Evolutionary conservation across 352 stramenopile species (phyloP), one percentile per base, ranked within the genome.

Genomic region (Phytophthora citrophthora): DNA sequence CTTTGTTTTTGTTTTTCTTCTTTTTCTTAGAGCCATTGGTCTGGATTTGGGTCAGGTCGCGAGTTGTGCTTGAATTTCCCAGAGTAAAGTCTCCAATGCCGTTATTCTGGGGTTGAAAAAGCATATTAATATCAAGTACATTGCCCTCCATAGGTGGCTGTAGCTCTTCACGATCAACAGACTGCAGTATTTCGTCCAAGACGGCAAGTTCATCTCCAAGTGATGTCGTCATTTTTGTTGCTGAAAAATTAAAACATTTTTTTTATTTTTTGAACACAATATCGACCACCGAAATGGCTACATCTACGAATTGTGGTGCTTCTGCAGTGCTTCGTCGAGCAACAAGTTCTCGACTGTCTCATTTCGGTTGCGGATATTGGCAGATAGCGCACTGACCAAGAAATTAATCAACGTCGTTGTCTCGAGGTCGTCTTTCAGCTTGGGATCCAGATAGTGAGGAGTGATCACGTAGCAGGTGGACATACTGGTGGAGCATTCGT

Each of bases 391-490:
- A 16, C 59, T 76, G 27, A 83, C 45, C 39, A 83, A 56, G 47
- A 85, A 85, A 45, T 85, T 68, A 5, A 74, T 72, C 20, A 85
- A 55, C 24, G 70, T 47, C 2, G 46, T 61, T 1, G 73, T 74
- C 18, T 72, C 70, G 8, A 44, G 32, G 50, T 81, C 56, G 27
- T 65, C 46, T 26, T 73, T 57, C 38, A 74, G 50, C 34, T 44
- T 51, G 5, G 68, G 60, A 59, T 79, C 49, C 15, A 60, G 74
- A 18, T 73, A 76, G 26, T 84, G 62, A 24, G 77, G 74, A 8
- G 72, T 83, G 51, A 83, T 81, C 29, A 87, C 69, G 43, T 77
- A 74, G 58, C 73, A 83, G 27, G 70, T 81, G 31, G 83, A 75
- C 41, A 90, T 64, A n/a, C 81, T 72, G 32, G 77, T 71, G 44